Percentiles rank a stretch among this genome's conserved stretches.
Conservation (phyloP, 2,329 filamentous ascomycete species). For the Colletotrichum nymphaeae region DNA sequence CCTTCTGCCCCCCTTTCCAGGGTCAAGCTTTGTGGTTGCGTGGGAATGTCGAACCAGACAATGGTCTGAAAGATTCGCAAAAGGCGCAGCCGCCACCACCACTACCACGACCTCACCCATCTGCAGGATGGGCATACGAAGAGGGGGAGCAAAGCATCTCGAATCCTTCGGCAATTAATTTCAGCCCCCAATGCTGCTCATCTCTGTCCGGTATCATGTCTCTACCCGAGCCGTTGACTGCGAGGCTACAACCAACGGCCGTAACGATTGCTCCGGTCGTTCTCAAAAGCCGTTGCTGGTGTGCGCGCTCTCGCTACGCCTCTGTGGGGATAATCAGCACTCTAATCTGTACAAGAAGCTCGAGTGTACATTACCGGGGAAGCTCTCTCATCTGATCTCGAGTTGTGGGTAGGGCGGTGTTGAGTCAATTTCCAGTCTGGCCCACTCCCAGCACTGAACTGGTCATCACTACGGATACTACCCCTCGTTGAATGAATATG, state of each 20-base stretch:
- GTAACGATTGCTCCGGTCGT: constrained; percentile 18
- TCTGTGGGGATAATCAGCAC: constrained; percentile 33
- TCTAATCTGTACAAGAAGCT: constrained; percentile 11
- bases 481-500: not conserved
- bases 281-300: constrained; percentile 25
- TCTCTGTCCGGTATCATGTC: constrained; percentile 3
- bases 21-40: constrained; percentile 7
- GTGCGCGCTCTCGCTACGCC: constrained; percentile 16
- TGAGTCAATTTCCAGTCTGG: constrained; percentile 6
- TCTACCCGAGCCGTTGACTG: not conserved
- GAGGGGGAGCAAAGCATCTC: not conserved
- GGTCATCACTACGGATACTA: not conserved
- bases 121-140: constrained; percentile 1
- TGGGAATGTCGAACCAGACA: constrained; percentile 6
- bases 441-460: not conserved
- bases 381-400: not conserved
- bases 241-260: constrained; percentile 20
- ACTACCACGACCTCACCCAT: not conserved
- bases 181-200: not conserved
- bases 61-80: constrained; percentile 2
- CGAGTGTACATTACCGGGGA: not conserved
- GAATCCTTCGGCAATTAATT: constrained; percentile 10
- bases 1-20: not conserved
- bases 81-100: not conserved
- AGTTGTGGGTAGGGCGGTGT: not conserved